These are phyloP conservation scores for Citeromyces siamensis DNA, from an alignment of 1,139 yeast species.

Conservation along the genomic window DNA sequence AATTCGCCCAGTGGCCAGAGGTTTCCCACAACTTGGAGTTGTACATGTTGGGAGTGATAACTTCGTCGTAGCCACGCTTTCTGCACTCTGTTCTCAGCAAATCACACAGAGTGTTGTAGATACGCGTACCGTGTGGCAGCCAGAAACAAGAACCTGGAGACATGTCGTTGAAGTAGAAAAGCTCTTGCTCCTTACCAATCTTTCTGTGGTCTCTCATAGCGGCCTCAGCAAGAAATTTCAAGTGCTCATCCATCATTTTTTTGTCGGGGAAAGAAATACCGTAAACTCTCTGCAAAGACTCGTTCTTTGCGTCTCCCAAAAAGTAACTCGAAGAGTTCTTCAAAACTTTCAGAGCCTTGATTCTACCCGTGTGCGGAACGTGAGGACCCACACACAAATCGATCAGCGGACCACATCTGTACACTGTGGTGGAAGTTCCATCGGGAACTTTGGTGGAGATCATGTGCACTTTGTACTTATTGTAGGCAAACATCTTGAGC, in stretches of 20 bases:
- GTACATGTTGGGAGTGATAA: conserved; percentile 96
- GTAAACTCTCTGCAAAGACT: conserved; percentile 92
- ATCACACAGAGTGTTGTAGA: conserved; percentile 75
- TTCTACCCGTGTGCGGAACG: conserved; percentile 94
- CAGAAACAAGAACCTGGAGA: conserved; percentile 97
- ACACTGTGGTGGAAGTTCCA: conserved; percentile 92
- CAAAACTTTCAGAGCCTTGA: conserved; percentile 87
- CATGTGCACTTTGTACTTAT: conserved; percentile 88
- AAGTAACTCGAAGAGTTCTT: conserved; percentile 96
- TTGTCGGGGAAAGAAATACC: conserved; percentile 99
- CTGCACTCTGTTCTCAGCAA: conserved; percentile 74
- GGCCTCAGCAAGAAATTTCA: conserved; percentile 94
- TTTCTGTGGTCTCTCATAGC: conserved; percentile 95
- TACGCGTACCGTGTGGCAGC: conserved; percentile 97
- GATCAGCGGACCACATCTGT: conserved; percentile 95
- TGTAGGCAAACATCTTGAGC: conserved; percentile 87
- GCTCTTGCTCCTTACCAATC: conserved; percentile 93
- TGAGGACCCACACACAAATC: conserved; percentile 99
- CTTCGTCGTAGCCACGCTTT: conserved; percentile 92
- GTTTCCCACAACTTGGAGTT: conserved; percentile 94
- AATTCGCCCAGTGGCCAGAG: conserved; percentile 97
- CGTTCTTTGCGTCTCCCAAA: conserved; percentile 86
- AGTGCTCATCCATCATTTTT: conserved; percentile 89
- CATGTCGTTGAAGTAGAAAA: conserved; percentile 90
- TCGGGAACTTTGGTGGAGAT: conserved; percentile 88